Base-by-base conservation (phyloP, 495 filamentous ascomycete genomes). In the Neurospora hispaniola region DNA sequence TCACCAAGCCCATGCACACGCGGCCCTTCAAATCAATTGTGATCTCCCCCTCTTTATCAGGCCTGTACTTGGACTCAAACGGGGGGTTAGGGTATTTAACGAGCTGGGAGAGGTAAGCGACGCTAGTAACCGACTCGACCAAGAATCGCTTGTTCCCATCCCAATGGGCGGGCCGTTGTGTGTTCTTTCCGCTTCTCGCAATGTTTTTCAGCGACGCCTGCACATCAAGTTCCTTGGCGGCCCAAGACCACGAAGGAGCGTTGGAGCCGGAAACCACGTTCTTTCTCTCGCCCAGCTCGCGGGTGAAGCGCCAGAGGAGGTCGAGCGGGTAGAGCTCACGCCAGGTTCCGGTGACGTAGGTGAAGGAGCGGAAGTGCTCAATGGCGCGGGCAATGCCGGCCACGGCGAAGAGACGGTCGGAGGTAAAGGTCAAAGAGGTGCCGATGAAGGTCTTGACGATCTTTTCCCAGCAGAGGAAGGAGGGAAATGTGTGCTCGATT, bases 271-370 rank as follows among this genome's bases (percentile, higher is more conserved):
- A 62, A 27, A 18, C 6, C 0, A 18, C 1, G 27, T 62, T 62
- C 5, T 35, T 62, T 35, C 54, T 12, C 27, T 35, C 54, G 23
- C 23, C 54, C 23, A 62, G 7, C 23, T 62, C 54, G 5, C 54
- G 54, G 54, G 54, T 62, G 14, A 62, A 62, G 14, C 27, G 54
- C 73, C 73, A 74, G 42, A 74, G 73, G 2, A 74, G 41, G 35
- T 74, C 73, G 10, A 43, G 69, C 2, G 71, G 70, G 54, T 68
- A 72, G 2, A 74, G 70, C 59, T 74, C 73, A 2, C 54, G 42
- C 77, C 76, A 78, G 10, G 75, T 44, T 2, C 77, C 77, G 23
- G 77, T 76, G 9, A 74, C 71, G 43, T 78, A 78, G 0, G 71
- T 71, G n/a, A 75, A 72, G 66, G 54, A 69, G 27, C 42, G 69